Percentiles rank a stretch among this genome's conserved stretches.
These are phyloP conservation scores for Intubia oerlemansii DNA, from an alignment of 2,329 filamentous ascomycete genomes.

Conservation along the genomic window DNA sequence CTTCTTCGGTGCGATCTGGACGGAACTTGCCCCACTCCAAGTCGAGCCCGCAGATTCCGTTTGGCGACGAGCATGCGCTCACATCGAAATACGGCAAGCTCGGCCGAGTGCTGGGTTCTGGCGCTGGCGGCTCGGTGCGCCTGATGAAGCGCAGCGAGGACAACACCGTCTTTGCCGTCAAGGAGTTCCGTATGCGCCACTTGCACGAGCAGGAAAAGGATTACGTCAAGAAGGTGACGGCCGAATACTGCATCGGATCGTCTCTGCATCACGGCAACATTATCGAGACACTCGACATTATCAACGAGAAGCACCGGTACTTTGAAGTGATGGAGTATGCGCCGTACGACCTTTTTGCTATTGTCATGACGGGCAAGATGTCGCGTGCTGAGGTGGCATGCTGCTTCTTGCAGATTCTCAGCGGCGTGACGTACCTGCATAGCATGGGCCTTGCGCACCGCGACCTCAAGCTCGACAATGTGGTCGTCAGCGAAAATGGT, in stretches of 20 bases:
- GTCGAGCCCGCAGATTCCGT: constrained; percentile 49
- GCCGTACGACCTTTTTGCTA: constrained; percentile 87
- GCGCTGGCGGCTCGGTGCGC: constrained; percentile 82
- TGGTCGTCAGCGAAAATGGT: constrained; percentile 85
- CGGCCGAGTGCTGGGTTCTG: constrained; percentile 79
- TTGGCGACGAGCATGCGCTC: constrained; percentile 82
- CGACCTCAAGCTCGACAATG: constrained; percentile 92
- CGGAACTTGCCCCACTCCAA: constrained; percentile 27
- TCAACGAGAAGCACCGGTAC: constrained; percentile 86
- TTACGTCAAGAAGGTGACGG: constrained; percentile 94
- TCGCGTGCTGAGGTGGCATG: constrained; percentile 75
- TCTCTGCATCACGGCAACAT: constrained; percentile 95
- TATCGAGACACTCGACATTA: constrained; percentile 91
- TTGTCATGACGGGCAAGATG: constrained; percentile 99
- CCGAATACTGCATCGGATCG: constrained; percentile 94
- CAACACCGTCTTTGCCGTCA: constrained; percentile 86
- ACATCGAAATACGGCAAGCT: constrained; percentile 89
- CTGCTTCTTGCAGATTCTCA: constrained; percentile 83
- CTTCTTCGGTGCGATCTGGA: constrained; percentile 28
- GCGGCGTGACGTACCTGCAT: constrained; percentile 84
- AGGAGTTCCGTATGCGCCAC: constrained; percentile 84
- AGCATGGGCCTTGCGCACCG: constrained; percentile 87
- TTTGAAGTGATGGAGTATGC: constrained; percentile 99
- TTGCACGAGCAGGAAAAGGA: constrained; percentile 86
- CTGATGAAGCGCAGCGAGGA: constrained; percentile 88